These are phyloP conservation scores for Aspergillus awamori DNA, from an alignment of 2,329 filamentous ascomycete species.

Conservation along the genomic window DNA sequence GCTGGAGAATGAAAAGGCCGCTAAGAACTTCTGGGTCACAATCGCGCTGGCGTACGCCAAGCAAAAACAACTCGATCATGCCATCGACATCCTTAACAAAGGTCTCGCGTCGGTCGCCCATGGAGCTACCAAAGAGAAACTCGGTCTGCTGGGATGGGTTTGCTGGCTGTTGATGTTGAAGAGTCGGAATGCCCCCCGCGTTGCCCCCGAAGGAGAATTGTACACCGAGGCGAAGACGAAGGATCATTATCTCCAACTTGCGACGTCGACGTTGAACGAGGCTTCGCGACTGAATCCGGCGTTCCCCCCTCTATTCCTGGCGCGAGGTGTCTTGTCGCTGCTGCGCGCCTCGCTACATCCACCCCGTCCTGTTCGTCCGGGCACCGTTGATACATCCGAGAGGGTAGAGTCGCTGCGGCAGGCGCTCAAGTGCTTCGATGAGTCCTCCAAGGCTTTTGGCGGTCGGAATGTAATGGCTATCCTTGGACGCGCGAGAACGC, in stretches of 20 bases:
- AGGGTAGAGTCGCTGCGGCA: slow-evolving; percentile 77
- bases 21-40: slow-evolving; percentile 96
- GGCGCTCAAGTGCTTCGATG: slow-evolving; percentile 91
- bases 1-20: slow-evolving; percentile 89
- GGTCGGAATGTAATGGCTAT: slow-evolving; percentile 89
- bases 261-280: slow-evolving; percentile 91
- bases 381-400: slow-evolving; percentile 68
- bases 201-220: slow-evolving; percentile 64
- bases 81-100: slow-evolving; percentile 70
- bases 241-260: slow-evolving; percentile 85
- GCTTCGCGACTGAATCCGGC: slow-evolving; percentile 92
- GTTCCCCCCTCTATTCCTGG: slow-evolving; percentile 87
- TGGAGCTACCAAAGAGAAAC: slow-evolving; percentile 74
- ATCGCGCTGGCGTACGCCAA: slow-evolving; percentile 96
- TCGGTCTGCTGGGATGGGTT: slow-evolving; percentile 79
- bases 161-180: slow-evolving; percentile 93
- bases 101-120: slow-evolving; percentile 72
- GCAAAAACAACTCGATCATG: slow-evolving; percentile 87
- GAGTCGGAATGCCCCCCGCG: slow-evolving; percentile 75
- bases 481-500: slow-evolving; percentile 83
- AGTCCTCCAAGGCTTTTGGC: slow-evolving; percentile 81
- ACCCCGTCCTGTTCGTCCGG: slow-evolving; percentile 66
- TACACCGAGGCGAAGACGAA: slow-evolving; percentile 82
- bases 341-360: slow-evolving; percentile 82
- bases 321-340: slow-evolving; percentile 84